Evolutionary conservation across 768 basidiomycete genomes (phyloP).

Genomic region (Rhodotorula taiwanensis): DNA sequence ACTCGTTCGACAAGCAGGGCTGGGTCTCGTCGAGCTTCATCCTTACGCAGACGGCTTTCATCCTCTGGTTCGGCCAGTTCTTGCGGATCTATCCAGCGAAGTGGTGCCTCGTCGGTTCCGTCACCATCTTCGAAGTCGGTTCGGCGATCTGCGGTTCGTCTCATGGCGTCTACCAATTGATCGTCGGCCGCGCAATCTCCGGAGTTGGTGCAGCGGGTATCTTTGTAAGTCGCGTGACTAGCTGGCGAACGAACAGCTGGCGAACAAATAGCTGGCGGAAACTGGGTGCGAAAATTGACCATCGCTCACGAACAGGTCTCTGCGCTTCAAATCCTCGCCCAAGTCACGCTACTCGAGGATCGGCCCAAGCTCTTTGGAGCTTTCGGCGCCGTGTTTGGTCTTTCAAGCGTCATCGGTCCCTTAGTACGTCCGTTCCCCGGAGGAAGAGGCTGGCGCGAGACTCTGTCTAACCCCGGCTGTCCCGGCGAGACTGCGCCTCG

Average conservation of each 20-base stretch:
- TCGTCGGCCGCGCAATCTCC: constrained; percentile 50
- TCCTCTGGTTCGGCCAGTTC: constrained; percentile 44
- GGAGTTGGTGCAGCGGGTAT: constrained; percentile 51
- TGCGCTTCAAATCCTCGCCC: constrained; percentile 39
- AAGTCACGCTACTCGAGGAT: constrained; percentile 38
- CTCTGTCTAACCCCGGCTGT: background rate
- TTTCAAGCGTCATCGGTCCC: constrained; percentile 32
- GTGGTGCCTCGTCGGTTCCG: constrained; percentile 10
- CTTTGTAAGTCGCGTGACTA: constrained; percentile 32
- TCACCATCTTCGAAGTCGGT: constrained; percentile 50
- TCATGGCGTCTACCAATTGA: constrained; percentile 42
- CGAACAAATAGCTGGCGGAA: too few relatives aligned
- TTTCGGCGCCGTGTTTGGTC: constrained; percentile 48
- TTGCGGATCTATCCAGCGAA: constrained; percentile 44
- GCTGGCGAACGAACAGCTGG: background rate
- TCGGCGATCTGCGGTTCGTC: constrained; percentile 49
- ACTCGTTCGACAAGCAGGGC: constrained; percentile 41
- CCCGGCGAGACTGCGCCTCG: too few relatives aligned
- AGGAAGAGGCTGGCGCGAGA: too few relatives aligned
- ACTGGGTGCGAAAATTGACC: background rate
- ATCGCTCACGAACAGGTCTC: constrained; percentile 29
- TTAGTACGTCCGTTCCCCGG: constrained; percentile 6
- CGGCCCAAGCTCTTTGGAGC: constrained; percentile 46
- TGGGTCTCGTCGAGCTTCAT: constrained; percentile 42
- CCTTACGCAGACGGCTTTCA: constrained; percentile 40